Conservation (phyloP, 192 early-diverging fungal species). For the Mortierella claussenii region DNA sequence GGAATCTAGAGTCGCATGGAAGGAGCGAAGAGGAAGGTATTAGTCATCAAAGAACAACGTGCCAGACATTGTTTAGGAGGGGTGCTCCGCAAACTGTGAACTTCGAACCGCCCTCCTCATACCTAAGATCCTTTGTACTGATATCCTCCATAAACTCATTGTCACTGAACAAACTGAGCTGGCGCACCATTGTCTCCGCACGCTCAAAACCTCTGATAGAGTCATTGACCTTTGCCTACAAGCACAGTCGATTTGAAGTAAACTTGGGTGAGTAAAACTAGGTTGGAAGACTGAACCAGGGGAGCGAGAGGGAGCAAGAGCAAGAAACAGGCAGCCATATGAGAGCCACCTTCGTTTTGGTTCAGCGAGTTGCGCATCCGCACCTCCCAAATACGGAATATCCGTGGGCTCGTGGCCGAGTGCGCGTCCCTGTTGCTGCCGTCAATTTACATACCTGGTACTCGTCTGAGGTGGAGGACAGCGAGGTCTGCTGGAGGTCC, state of each 20-base stretch:
- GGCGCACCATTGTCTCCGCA: slow-evolving; percentile 60
- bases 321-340: no score
- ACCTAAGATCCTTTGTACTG: slow-evolving; percentile 80
- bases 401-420: neutral
- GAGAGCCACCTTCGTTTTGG: no score
- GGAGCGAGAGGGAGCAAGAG: no score
- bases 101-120: neutral
- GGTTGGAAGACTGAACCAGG: no score
- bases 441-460: slow-evolving; percentile 52
- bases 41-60: neutral
- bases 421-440: no score
- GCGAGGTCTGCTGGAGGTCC: slow-evolving; percentile 31
- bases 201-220: slow-evolving; percentile 58
- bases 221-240: slow-evolving; percentile 60
- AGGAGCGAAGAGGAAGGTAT: neutral
- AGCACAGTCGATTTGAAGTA: neutral
- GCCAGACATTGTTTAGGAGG: neutral
- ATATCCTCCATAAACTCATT: slow-evolving; percentile 94
- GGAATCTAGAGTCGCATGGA: slow-evolving; percentile 55
- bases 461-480: slow-evolving; percentile 44
- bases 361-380: neutral
- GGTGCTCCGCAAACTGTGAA: neutral
- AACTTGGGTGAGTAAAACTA: slow-evolving; percentile 1
- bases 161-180: slow-evolving; percentile 80
- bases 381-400: neutral